Percentiles rank a stretch among this genome's conserved stretches.
Conservation (phyloP, 495 filamentous ascomycete species). For the Rhypophila decipiens region DNA sequence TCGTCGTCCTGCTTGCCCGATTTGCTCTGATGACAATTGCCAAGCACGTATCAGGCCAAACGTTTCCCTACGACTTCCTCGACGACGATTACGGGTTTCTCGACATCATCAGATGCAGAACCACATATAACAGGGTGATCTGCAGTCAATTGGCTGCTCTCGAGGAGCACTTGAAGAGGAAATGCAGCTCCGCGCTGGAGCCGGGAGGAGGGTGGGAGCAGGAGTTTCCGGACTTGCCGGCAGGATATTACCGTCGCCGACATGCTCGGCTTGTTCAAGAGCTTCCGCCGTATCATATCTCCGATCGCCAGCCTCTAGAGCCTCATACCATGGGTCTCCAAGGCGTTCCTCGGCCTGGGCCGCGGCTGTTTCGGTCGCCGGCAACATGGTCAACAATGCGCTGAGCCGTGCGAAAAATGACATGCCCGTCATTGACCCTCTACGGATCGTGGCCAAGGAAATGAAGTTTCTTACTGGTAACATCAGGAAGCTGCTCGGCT, state of each 20-base stretch:
- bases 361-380: constrained; percentile 68
- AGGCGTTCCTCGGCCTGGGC: constrained; percentile 39
- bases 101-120: constrained; percentile 14
- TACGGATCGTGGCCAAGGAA: constrained; percentile 84
- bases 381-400: constrained; percentile 67
- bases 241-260: constrained; percentile 9
- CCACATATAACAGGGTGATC: constrained; percentile 8
- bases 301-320: constrained; percentile 28
- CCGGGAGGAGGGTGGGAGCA: constrained; percentile 22
- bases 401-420: constrained; percentile 51
- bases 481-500: constrained; percentile 80
- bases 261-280: constrained; percentile 32
- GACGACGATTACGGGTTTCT: no score
- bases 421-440: constrained; percentile 60
- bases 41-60: no score
- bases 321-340: constrained; percentile 32
- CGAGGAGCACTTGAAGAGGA: constrained; percentile 12
- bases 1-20: not conserved
- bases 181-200: constrained; percentile 39
- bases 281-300: constrained; percentile 9
- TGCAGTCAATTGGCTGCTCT: constrained; percentile 23
- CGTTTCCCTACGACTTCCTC: not conserved
- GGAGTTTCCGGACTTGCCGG: constrained; percentile 12
- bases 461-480: constrained; percentile 90
- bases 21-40: no score